phyloP scores from a whole-genome alignment of 2,329 filamentous ascomycete species.

The Ophiostoma piceae region DNA sequence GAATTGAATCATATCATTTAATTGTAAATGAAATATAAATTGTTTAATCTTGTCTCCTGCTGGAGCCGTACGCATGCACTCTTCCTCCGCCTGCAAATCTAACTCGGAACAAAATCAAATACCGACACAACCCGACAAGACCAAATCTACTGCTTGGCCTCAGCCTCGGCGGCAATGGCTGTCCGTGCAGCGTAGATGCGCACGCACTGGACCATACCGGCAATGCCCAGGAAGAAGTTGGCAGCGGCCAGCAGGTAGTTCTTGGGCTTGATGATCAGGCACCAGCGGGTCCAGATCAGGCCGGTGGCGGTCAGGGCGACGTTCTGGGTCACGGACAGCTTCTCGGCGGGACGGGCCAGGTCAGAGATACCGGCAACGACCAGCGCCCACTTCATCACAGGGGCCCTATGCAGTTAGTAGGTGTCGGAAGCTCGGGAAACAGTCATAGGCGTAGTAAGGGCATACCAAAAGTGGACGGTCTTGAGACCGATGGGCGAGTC shows the following conservation, averaged over 20 bases:
- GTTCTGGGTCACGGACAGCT: slow-evolving; percentile 91
- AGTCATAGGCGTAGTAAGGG: no score
- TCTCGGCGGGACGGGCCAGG: slow-evolving; percentile 83
- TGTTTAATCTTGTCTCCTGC: background rate
- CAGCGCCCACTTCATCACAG: slow-evolving; percentile 94
- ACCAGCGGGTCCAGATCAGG: slow-evolving; percentile 98
- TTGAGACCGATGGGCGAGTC: slow-evolving; percentile 75
- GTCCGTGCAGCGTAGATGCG: slow-evolving; percentile 57
- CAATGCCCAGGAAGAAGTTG: slow-evolving; percentile 94
- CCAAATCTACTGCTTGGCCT: background rate
- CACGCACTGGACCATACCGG: slow-evolving; percentile 74
- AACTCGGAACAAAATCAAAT: background rate
- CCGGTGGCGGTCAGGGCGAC: slow-evolving; percentile 83
- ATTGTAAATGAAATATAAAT: background rate
- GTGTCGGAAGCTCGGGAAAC: no score
- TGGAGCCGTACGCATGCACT: slow-evolving; percentile 2
- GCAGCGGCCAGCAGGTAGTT: slow-evolving; percentile 93
- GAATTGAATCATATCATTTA: background rate
- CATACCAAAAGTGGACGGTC: slow-evolving; percentile 96
- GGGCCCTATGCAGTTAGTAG: slow-evolving; percentile 57
- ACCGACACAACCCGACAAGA: background rate
- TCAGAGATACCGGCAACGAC: slow-evolving; percentile 90
- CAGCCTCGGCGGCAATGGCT: background rate
- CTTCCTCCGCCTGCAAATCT: background rate
- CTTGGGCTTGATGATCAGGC: slow-evolving; percentile 89